Base-by-base conservation (phyloP, 257 asterid species). In the Primulina tabacum region DNA sequence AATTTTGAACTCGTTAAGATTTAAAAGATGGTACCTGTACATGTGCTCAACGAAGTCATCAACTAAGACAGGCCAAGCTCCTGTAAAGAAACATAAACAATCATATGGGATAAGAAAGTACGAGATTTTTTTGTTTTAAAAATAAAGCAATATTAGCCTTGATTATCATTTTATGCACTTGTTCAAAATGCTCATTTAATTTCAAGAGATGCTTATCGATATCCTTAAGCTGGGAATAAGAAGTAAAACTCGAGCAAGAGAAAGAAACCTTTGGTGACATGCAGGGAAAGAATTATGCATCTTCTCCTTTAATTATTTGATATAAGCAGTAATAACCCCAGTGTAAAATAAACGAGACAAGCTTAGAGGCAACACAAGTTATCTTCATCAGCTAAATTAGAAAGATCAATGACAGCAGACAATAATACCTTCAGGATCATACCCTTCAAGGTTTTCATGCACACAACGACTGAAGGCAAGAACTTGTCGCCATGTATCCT, bases 41-140 rank as follows among this genome's bases (percentile, higher is more conserved):
- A 91, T 85, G 87, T 91, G 85, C 79, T 94, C 97, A 21, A 88
- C 97, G 64, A 94, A 94, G 58, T 91, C 99, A 77, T 94, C 99
- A 71, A 94, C 85, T 72, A 94, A 81, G 73, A 91, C 81, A 18
- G 99, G 99, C 98, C 99, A 94, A 14, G 99, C 97, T 83, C 99
- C 99, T 94, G 92, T 68, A 63, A 50, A 24, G 30, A 67, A 75
- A 62, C 50, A 59, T 30, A 62, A 34, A 26, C 17, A 26, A 20
- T 3, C 18, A 47, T 4, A 47, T 47, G 18, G 1, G 55, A 47
- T 14, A 47, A 47, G 6, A 40, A 40, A 40, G 52, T 40, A 40
- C 0, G 0, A 4, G 18, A 3, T 3, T 47, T 12, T 47, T 12
- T 35, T 6, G 6, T 33, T 38, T 8, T 2, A 38, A 10, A 38